A percentile compares a stretch with the other conserved stretches of the same genome.
These are phyloP conservation scores for Xylariaceae sp. DNA, from an alignment of 2,329 filamentous ascomycete genomes.

Conservation along the genomic window DNA sequence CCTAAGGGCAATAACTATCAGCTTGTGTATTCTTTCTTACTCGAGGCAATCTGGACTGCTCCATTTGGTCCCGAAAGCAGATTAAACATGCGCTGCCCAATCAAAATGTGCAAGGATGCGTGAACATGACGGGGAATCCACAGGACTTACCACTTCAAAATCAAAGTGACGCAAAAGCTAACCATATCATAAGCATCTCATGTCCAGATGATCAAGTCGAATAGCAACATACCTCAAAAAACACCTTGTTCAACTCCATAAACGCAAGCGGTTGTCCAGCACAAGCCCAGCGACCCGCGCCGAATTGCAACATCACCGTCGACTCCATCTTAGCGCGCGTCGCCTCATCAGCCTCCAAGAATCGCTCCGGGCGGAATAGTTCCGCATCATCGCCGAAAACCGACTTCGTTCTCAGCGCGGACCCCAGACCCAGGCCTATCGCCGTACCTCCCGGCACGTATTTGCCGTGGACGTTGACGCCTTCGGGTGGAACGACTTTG, in stretches of 20 bases:
- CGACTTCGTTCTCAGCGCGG: conserved; percentile 27
- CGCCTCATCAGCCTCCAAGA: conserved; percentile 31
- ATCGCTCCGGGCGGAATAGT: conserved; percentile 40
- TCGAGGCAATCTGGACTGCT: no score
- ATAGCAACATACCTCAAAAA: conserved; percentile 34
- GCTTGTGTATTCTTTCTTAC: no score
- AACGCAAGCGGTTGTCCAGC: conserved; percentile 37
- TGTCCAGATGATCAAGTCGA: neutral
- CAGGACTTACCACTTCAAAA: neutral
- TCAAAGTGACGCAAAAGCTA: neutral
- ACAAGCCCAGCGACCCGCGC: conserved; percentile 35
- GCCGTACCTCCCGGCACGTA: conserved; percentile 34
- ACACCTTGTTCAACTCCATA: conserved; percentile 38
- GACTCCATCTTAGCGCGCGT: conserved; percentile 29
- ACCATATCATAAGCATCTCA: neutral
- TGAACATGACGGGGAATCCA: no score
- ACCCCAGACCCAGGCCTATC: conserved; percentile 31
- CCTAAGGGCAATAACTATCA: neutral
- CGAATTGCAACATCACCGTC: conserved; percentile 35
- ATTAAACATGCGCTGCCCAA: no score
- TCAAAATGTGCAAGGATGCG: no score
- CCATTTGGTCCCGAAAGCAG: no score
- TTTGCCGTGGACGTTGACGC: conserved; percentile 25
- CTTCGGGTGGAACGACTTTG: conserved; percentile 23
- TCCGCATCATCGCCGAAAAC: conserved; percentile 33